phyloP scores from a whole-genome alignment of 305 asterid genomes.

The Rubia tinctorum region DNA sequence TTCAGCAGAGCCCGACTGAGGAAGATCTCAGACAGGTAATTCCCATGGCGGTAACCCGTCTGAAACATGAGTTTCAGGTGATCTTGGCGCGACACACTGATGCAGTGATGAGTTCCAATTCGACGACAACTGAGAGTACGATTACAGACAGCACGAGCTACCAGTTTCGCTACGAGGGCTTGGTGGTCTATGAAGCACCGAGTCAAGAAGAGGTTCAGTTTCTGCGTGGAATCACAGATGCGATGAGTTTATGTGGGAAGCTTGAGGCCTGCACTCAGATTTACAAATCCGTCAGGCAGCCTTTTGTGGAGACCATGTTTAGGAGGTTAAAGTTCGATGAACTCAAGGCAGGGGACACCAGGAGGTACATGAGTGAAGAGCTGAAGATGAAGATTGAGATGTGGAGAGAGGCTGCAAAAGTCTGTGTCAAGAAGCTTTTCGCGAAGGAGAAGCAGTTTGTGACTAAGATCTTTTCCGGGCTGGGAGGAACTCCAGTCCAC shows the following conservation, averaged over 20 bases:
- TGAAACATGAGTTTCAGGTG: slow-evolving; percentile 40
- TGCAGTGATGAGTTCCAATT: slow-evolving; percentile 24
- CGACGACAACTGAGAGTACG: slow-evolving; percentile 41
- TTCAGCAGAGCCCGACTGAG: slow-evolving; percentile 30
- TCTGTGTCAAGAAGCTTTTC: slow-evolving; percentile 39
- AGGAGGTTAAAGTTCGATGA: slow-evolving; percentile 41
- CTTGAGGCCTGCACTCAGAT: slow-evolving; percentile 28
- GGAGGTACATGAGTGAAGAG: slow-evolving; percentile 27
- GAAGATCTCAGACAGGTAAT: slow-evolving; percentile 23
- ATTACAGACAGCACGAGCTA: slow-evolving; percentile 44
- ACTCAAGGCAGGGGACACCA: slow-evolving; percentile 24
- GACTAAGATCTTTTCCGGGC: slow-evolving; percentile 30
- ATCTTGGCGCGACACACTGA: slow-evolving; percentile 39
- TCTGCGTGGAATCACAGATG: slow-evolving; percentile 33
- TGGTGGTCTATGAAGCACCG: slow-evolving; percentile 24
- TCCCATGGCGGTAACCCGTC: slow-evolving; percentile 40
- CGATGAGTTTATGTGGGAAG: slow-evolving; percentile 34
- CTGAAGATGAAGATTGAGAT: slow-evolving; percentile 43
- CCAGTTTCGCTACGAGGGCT: slow-evolving; percentile 40
- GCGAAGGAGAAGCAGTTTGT: slow-evolving; percentile 43
- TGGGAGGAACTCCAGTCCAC: slow-evolving; percentile 10
- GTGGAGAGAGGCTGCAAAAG: slow-evolving; percentile 50
- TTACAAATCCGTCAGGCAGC: slow-evolving; percentile 34
- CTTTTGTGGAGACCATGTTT: slow-evolving; percentile 24
- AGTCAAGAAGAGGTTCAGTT: slow-evolving; percentile 28